These are phyloP conservation scores for Acorus gramineus DNA, from an alignment of 106 monocot genomes.

Conservation along the genomic window DNA sequence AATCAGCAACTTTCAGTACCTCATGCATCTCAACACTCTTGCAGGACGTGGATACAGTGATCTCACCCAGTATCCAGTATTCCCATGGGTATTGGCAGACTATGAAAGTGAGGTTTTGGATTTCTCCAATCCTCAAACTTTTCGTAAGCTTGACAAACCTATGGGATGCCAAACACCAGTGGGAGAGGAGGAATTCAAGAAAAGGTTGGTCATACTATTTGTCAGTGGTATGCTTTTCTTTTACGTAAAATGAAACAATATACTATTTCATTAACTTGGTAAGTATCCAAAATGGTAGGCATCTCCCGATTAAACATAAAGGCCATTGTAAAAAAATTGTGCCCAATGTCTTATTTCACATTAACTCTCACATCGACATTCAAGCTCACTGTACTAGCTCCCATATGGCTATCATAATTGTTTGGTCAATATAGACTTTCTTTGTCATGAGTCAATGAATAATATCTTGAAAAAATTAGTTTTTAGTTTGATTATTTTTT, in stretches of 20 bases:
- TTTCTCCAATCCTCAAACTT: conserved; percentile 56
- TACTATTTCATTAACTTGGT: too few species aligned
- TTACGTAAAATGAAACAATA: not conserved
- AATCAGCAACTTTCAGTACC: conserved; percentile 96
- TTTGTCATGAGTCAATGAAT: too few species aligned
- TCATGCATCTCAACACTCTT: conserved; percentile 98
- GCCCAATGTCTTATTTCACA: not conserved
- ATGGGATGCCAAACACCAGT: conserved; percentile 96
- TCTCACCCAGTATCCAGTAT: conserved; percentile 98
- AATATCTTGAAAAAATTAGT: too few species aligned
- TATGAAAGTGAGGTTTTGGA: conserved; percentile 87
- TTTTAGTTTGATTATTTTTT: too few species aligned
- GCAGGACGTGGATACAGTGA: conserved; percentile 99
- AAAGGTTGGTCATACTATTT: conserved; percentile 40
- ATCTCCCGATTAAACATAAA: not conserved
- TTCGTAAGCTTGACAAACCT: conserved; percentile 91
- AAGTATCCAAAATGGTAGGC: too few species aligned
- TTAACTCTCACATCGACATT: not conserved
- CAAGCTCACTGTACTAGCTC: not conserved
- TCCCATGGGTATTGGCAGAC: conserved; percentile 97
- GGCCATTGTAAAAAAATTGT: not conserved
- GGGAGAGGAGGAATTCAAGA: conserved; percentile 88
- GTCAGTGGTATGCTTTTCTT: not conserved
- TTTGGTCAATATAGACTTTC: too few species aligned
- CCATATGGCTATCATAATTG: too few species aligned